Evolutionary conservation across 371 early-diverging fungal species (phyloP), one percentile per base, ranked within the genome.

Genomic region (Mucor plumbeus): DNA sequence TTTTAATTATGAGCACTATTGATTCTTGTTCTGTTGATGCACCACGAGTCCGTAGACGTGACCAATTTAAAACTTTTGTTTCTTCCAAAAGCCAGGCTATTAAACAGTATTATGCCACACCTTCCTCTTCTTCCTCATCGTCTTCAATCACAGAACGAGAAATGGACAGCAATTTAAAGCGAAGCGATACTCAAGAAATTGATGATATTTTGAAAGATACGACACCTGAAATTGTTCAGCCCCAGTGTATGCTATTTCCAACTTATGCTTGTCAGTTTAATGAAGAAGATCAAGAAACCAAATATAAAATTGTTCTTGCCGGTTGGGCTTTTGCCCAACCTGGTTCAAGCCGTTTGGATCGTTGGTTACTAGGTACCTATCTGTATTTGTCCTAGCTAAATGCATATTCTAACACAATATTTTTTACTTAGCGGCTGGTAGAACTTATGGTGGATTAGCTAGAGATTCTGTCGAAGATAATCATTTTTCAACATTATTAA

Each of bases 281-380:
- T 34, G 57, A 58, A 8, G 61, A 70, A 8, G 66, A 65, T 47
- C 35, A 75, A 57, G 55, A 64, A 9, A 26, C 39, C 0, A 34
- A 62, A 10, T 81, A 77, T 72, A 75, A 72, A 65, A 61, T 75
- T 10, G 47, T 61, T 7, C 43, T 82, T 35, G 64, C 70, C 14
- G 82, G 82, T 31, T 82, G 82, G 82, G 75, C 79, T 1, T 82
- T 74, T 67, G 71, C 76, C 7, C 72, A 72, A 17, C 79, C 82
- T n/a, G 63, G 70, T 17, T 75, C 82, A 5, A 63, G 68, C n/a
- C 72, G 78, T 3, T 36, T 82, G 0, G 74, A 79, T 54, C 61
- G 76, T 13, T 77, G 69, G 70, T 58, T 77, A 7, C 39, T 75
- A 36, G 77, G 82, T 81, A 72, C 55, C 11, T 38, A 11, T 9